These are phyloP conservation scores for Epichloe gansuensis DNA, from an alignment of 2,329 filamentous ascomycete genomes.

Conservation along the genomic window DNA sequence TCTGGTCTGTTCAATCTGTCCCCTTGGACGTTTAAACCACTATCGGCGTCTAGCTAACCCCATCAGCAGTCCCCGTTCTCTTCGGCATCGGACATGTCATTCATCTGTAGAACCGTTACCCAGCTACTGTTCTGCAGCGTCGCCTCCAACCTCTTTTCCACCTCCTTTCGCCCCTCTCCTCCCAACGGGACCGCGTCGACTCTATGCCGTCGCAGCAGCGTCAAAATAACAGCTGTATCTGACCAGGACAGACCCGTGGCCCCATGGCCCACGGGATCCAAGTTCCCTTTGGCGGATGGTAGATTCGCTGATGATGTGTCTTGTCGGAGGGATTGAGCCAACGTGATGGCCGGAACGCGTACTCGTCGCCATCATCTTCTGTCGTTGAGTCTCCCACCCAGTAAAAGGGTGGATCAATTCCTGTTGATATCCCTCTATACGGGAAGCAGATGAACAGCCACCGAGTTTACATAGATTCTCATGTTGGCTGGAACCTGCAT, in stretches of 20 bases:
- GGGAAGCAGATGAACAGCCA: constrained; percentile 1
- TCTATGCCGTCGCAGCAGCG: constrained; percentile 13
- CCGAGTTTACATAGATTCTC: neutral
- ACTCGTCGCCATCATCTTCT: neutral
- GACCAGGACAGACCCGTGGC: constrained; percentile 37
- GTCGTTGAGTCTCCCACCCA: neutral
- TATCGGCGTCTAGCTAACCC: neutral
- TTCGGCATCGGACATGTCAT: neutral
- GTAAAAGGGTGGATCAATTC: constrained; percentile 3
- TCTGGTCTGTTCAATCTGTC: too few relatives aligned
- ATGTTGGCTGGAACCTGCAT: neutral
- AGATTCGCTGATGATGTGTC: neutral
- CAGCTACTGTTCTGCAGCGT: constrained; percentile 1
- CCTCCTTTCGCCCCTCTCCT: neutral
- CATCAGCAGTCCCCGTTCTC: neutral
- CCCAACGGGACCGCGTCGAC: neutral
- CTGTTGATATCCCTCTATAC: constrained; percentile 2
- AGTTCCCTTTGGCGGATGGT: constrained; percentile 16
- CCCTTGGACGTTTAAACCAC: neutral
- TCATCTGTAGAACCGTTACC: constrained; percentile 1
- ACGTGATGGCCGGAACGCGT: constrained; percentile 24
- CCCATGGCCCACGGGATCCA: constrained; percentile 37
- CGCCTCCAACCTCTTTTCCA: constrained; percentile 1
- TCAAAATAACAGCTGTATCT: constrained; percentile 32
- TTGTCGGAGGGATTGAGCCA: constrained; percentile 19